Evolutionary conservation across 257 asterid species (phyloP), one percentile per base, ranked within the genome.

Genomic region (Knoxia roxburghii): DNA sequence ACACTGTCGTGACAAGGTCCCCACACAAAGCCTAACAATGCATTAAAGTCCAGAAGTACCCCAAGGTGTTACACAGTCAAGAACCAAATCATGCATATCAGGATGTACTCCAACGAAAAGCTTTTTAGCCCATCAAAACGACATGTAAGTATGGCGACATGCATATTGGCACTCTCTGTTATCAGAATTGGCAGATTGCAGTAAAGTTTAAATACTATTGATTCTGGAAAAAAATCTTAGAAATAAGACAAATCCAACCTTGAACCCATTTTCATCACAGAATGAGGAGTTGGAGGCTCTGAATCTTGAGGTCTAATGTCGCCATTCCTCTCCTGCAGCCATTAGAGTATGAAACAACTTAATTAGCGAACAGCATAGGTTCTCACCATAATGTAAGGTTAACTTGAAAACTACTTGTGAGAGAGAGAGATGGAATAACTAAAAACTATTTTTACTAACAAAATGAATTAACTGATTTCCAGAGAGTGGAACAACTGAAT

Each of bases 281-380:
- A 71, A 82, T 79, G 88, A 29, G 96, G 95, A 61, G 93, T 84
- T 65, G 92, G 86, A 72, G 95, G 91, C 79, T 90, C 96, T 24
- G 77, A 62, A 15, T 87, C 98, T 46, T 81, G 88, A 71, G 73
- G 72, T 71, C 78, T 89, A 75, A 77, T 78, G 70, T 93, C 97
- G 75, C 89, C 90, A 64, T 80, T 86, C 77, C 95, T 86, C 81
- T 90, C 95, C 99, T 90, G 75, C 75, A 75, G 62, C 75, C 49
- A 76, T 74, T 57, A 66, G 7, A 67, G 64, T 17, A 66, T 35
- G 50, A 64, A 55, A 30, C 30, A 60, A 4, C 64, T n/a, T 60
- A 37, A 2, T 48, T 4, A 15, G 4, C 8, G 18, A 0, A 20
- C 18, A 1, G 23, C 23, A 48, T 17, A 15, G 53, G 18, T 4